These are phyloP conservation scores for Sugiyamaella grinbergsii DNA, from an alignment of 1,139 yeast species.

Conservation along the genomic window DNA sequence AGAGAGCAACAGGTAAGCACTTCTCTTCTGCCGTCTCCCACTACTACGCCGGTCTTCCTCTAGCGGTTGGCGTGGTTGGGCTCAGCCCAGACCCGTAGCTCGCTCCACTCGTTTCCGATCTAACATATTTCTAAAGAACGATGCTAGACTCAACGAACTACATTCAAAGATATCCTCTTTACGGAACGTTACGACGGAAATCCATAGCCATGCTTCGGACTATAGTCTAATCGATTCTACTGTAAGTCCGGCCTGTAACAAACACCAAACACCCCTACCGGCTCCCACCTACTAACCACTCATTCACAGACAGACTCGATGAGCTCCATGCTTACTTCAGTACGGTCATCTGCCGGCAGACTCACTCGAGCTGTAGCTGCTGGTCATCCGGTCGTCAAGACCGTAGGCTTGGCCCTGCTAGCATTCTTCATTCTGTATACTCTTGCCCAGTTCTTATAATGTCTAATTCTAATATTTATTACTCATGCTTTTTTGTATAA, in stretches of 20 bases:
- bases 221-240: constrained; percentile 54
- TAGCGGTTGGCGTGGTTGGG: background rate
- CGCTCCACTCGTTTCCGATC: background rate
- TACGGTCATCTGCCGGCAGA: constrained; percentile 67
- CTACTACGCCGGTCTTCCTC: background rate
- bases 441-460: constrained; percentile 55
- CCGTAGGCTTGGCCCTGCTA: constrained; percentile 59
- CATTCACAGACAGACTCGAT: constrained; percentile 48
- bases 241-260: constrained; percentile 31
- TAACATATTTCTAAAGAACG: constrained; percentile 48
- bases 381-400: constrained; percentile 60
- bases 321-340: constrained; percentile 58
- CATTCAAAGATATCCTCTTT: constrained; percentile 63
- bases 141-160: constrained; percentile 57
- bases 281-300: background rate
- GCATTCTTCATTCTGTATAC: constrained; percentile 69
- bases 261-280: background rate
- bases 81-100: background rate
- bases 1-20: constrained; percentile 34
- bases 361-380: constrained; percentile 60
- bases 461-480: constrained; percentile 5
- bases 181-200: constrained; percentile 63
- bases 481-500: background rate
- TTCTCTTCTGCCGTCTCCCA: background rate
- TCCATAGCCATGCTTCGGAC: constrained; percentile 63